A percentile compares a stretch with the other conserved stretches of the same genome.
phyloP scores from a whole-genome alignment of 163 green algal species.

The Picocystis sp. region DNA sequence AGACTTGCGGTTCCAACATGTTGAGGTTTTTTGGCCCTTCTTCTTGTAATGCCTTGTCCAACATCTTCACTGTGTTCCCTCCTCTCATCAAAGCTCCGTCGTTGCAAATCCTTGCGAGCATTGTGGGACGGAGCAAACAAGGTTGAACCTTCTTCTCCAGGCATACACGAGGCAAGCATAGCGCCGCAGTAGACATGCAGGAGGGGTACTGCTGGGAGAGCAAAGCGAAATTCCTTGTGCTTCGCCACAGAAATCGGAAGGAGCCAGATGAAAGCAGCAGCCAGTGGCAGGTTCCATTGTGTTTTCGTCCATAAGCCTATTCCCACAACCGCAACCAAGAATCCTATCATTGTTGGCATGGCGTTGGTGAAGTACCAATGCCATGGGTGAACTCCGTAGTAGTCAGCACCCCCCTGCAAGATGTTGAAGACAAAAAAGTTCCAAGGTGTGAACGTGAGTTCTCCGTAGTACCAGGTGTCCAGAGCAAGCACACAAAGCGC shows the following conservation, averaged over 20 bases:
- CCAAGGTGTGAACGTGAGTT: slow-evolving; percentile 31
- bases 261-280: too few species aligned
- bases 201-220: slow-evolving; percentile 1
- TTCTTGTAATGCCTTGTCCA: background rate
- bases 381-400: slow-evolving; percentile 43
- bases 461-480: slow-evolving; percentile 14
- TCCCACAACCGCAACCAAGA: slow-evolving; percentile 1
- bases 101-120: too few species aligned
- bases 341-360: slow-evolving; percentile 9
- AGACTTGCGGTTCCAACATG: slow-evolving; percentile 24
- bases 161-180: background rate
- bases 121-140: too few species aligned
- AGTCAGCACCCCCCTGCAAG: slow-evolving; percentile 20
- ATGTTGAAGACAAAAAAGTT: slow-evolving; percentile 59
- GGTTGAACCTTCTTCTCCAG: background rate
- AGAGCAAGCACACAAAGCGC: background rate
- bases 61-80: background rate
- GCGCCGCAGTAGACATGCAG: slow-evolving; percentile 2
- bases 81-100: too few species aligned
- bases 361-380: slow-evolving; percentile 47
- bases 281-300: background rate
- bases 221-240: slow-evolving; percentile 7
- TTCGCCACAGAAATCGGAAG: slow-evolving; percentile 7
- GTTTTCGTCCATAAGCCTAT: background rate
- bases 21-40: slow-evolving; percentile 22